These are phyloP conservation scores for Thalassiosira profunda DNA, from an alignment of 108 stramenopile species.

Conservation along the genomic window DNA sequence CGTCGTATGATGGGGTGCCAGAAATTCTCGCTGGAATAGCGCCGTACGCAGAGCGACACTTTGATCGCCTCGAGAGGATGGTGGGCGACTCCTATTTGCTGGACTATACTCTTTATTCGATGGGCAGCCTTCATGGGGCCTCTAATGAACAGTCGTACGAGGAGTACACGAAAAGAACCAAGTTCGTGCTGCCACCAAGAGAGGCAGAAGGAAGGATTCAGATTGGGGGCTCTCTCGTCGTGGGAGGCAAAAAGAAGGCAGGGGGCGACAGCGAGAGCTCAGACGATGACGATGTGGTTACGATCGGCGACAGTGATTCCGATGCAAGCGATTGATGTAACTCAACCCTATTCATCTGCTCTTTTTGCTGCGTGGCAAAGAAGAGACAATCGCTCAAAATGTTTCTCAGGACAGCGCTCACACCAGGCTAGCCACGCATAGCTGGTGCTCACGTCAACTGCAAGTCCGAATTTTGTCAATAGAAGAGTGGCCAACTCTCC, in stretches of 20 bases:
- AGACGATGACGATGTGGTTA: conserved; percentile 60
- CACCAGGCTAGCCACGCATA: conserved; percentile 18
- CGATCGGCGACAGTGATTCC: conserved; percentile 79
- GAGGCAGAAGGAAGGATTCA: conserved; percentile 76
- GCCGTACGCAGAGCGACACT: conserved; percentile 90
- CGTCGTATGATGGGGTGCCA: conserved; percentile 61
- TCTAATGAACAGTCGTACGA: conserved; percentile 44
- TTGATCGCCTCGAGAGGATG: conserved; percentile 83
- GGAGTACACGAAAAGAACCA: conserved; percentile 63
- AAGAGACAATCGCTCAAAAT: conserved; percentile 20
- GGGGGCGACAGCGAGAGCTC: conserved; percentile 47
- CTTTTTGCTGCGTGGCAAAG: conserved; percentile 7
- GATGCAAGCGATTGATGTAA: background rate
- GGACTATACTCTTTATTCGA: conserved; percentile 76
- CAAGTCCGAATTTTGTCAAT: conserved; percentile 16
- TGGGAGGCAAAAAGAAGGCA: conserved; percentile 48
- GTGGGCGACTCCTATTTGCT: conserved; percentile 75
- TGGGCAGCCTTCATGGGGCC: conserved; percentile 62
- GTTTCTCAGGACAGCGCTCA: conserved; percentile 20
- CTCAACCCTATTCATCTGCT: background rate
- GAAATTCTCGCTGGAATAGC: conserved; percentile 81
- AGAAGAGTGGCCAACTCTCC: conserved; percentile 36
- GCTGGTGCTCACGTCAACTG: background rate
- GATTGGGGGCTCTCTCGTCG: conserved; percentile 71
- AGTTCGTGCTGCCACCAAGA: conserved; percentile 77